Base-by-base conservation (phyloP, 2,329 filamentous ascomycete genomes). In the Colletotrichum incanum region DNA sequence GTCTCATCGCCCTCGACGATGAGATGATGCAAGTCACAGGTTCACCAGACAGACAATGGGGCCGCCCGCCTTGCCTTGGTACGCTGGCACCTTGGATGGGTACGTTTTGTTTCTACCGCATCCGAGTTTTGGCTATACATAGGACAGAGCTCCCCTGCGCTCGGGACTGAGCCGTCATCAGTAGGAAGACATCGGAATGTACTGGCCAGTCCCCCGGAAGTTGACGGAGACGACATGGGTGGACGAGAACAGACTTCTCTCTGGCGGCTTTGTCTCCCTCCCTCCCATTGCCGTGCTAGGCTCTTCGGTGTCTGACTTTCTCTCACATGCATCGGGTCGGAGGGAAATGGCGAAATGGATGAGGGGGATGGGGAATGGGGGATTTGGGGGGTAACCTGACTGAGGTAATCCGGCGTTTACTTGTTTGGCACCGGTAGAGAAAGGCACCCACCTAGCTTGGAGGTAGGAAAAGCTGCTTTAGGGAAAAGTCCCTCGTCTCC, bases 71-170 rank as follows among this genome's bases (percentile, higher is more conserved):
- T 43, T 50, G 49, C 7, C n/a, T n/a, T 55, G 50, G 12, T 41
- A 23, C 12, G 45, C 34, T 50, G 39, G 47, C 50, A 61, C n/a
- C 55, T 43, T 41, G 47, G 41, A 67, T 71, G 64, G 63, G 34
- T 28, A 50, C 60, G 37, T 64, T 39, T 69, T 37, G 59, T 70
- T 65, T 72, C 47, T 70, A 39, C 60, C 60, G 41, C 69, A 70
- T 60, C 65, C 65, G 65, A 69, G 65, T 72, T 70, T 70, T 72
- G 65, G 70, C 70, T 72, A 69, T 69, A 70, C 43, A 65, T 70
- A 69, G 65, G 54, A 59, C 41, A 49, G 37, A 71, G 65, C 43
- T 85, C 52, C 47, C 56, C 45, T 59, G 67, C 28, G 23, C 26
- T 67, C 39, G 55, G 54, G 45, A 60, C 45, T 31, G 54, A 37